Conservation (phyloP, 352 stramenopile genomes). For the Pythium plurisporium region DNA sequence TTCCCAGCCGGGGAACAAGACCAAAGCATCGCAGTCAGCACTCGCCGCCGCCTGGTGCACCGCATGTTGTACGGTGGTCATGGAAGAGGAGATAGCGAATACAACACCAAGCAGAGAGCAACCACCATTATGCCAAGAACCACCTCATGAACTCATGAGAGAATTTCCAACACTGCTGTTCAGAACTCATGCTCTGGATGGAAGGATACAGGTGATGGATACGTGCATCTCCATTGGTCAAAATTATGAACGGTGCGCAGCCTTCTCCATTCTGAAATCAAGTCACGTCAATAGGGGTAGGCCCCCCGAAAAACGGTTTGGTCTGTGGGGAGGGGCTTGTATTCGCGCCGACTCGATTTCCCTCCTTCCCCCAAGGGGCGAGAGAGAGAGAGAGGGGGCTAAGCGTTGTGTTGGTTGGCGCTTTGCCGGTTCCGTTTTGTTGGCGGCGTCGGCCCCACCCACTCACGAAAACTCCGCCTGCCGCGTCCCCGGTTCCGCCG, state of each 20-base stretch:
- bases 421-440: conserved; percentile 22
- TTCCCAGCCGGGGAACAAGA: no score
- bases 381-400: conserved; percentile 3
- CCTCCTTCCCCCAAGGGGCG: conserved; percentile 4
- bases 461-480: conserved; percentile 25
- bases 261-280: conserved; percentile 8
- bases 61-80: no score
- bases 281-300: conserved; percentile 22
- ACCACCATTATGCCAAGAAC: no score
- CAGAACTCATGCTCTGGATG: not conserved
- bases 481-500: not conserved
- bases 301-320: not conserved
- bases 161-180: not conserved
- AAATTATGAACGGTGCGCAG: conserved; percentile 19
- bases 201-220: conserved; percentile 14
- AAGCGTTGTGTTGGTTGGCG: conserved; percentile 19
- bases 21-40: no score
- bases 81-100: no score
- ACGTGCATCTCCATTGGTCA: conserved; percentile 9
- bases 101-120: no score
- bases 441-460: not conserved
- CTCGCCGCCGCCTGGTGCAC: no score
- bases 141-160: no score
- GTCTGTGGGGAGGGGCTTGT: conserved; percentile 7
- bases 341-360: conserved; percentile 8